Base-by-base conservation (phyloP, 2,329 filamentous ascomycete genomes). In the Aspergillus hortae region DNA sequence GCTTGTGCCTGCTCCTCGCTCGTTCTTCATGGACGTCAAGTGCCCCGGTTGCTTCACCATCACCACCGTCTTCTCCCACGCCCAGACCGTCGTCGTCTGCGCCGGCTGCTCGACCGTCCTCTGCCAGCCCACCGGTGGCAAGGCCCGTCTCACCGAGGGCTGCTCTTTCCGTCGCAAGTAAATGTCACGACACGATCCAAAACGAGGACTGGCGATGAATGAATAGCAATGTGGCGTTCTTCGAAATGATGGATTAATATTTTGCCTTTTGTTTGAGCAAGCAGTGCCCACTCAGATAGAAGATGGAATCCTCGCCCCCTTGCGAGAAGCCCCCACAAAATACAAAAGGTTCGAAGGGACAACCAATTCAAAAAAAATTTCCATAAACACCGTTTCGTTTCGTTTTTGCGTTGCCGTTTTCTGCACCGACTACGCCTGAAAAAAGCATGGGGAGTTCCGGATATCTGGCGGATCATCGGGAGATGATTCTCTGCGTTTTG, bases 1-100 rank as follows among this genome's bases (percentile, higher is more conserved):
- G 67, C 89, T 99, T 71, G 94, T 99, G 76, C 94, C 94, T 72
- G 88, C 85, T 65, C 94, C 94, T 72, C 90, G 94, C 78, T 97
- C 92, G 67, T 99, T 97, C 89, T 99, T 99, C 90, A 99, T 99
- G 94, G 94, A 99, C 77, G 94, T 99, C 84, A 99, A 99, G 89
- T 99, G 94, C 89, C 94, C 94, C 77, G 94, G 94, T 74, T 99
- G 94, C 90, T 99, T 97, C 88, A 96, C 92, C 79, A 99, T 99
- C 86, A 99, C 94, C 79, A 99, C 94, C 78, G 94, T 99, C 80
- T 99, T 97, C 90, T 97, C 92, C 62, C 94, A 99, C 86, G 94
- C 94, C 79, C 94, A 99, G 86, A 99, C 94, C 77, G 94, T 99
- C 77, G 94, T 99, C 79, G 95, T 97, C 85, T 99, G 94, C 88